A percentile compares a stretch with the other conserved stretches of the same genome.
These are phyloP conservation scores for Chlorencoelia australis DNA, from an alignment of 2,329 filamentous ascomycete genomes.

Conservation along the genomic window DNA sequence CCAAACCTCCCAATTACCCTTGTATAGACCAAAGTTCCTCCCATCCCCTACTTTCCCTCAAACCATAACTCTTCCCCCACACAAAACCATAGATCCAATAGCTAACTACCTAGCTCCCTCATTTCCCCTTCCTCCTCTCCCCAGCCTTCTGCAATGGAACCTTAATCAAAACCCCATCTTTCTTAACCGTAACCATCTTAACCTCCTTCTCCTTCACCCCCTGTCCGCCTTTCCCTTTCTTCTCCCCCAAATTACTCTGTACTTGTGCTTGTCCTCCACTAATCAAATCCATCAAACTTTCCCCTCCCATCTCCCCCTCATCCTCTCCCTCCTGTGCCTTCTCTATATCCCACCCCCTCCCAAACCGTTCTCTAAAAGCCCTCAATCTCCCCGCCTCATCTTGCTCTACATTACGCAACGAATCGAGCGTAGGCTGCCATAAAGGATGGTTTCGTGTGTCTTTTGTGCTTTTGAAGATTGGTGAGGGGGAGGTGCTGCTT, in stretches of 20 bases:
- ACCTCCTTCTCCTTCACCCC: slow-evolving; percentile 28
- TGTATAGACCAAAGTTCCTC: slow-evolving; percentile 2
- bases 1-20: too few species aligned
- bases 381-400: slow-evolving; percentile 88
- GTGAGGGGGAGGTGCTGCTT: slow-evolving; percentile 63
- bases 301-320: slow-evolving; percentile 29
- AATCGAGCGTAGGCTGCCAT: slow-evolving; percentile 81
- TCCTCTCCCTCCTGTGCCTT: slow-evolving; percentile 32
- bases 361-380: slow-evolving; percentile 78
- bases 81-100: too few species aligned
- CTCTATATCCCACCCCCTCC: slow-evolving; percentile 66
- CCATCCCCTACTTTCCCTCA: slow-evolving; percentile 2
- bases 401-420: slow-evolving; percentile 78
- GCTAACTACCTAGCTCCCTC: too few species aligned
- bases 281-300: slow-evolving; percentile 48
- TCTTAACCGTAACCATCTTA: slow-evolving; percentile 11
- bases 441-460: slow-evolving; percentile 82
- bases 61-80: too few species aligned
- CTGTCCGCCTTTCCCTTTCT: slow-evolving; percentile 18
- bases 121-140: too few species aligned
- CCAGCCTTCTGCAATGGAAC: slow-evolving; percentile 5
- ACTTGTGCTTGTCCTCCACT: slow-evolving; percentile 27
- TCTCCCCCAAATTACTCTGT: slow-evolving; percentile 12
- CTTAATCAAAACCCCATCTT: slow-evolving; percentile 8
- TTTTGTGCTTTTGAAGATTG: slow-evolving; percentile 53